Conservation (phyloP, 2,329 filamentous ascomycete species). For the Daldinia sp. region DNA sequence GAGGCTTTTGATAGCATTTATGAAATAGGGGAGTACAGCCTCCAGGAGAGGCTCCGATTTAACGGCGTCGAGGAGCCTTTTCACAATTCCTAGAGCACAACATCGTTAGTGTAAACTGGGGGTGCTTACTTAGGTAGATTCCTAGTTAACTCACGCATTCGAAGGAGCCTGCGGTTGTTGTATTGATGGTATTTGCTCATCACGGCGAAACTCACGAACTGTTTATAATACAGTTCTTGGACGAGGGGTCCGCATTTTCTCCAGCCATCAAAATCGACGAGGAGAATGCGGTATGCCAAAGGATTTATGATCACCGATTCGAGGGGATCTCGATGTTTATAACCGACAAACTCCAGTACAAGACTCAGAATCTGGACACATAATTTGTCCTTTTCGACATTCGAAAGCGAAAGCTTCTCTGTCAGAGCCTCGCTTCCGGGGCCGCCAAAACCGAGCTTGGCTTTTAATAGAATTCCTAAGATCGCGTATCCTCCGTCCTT, state of each 20-base stretch:
- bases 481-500: slow-evolving; percentile 94
- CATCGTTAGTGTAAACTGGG: slow-evolving; percentile 41
- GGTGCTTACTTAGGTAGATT: not conserved
- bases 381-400: slow-evolving; percentile 66
- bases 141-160: slow-evolving; percentile 80
- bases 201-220: slow-evolving; percentile 89
- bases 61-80: slow-evolving; percentile 87
- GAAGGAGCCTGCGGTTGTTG: slow-evolving; percentile 85
- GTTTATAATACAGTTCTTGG: slow-evolving; percentile 90
- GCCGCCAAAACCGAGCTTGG: slow-evolving; percentile 75
- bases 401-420: slow-evolving; percentile 60
- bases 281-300: slow-evolving; percentile 88
- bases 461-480: slow-evolving; percentile 82
- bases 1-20: slow-evolving; percentile 82
- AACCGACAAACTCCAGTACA: slow-evolving; percentile 88
- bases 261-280: slow-evolving; percentile 96
- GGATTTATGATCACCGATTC: slow-evolving; percentile 97
- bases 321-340: slow-evolving; percentile 80
- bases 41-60: slow-evolving; percentile 84
- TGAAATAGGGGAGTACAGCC: slow-evolving; percentile 80
- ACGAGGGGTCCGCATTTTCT: slow-evolving; percentile 80
- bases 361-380: slow-evolving; percentile 77
- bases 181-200: slow-evolving; percentile 93
- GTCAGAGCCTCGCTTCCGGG: slow-evolving; percentile 53
- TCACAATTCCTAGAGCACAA: slow-evolving; percentile 77